These are phyloP conservation scores for Clarireedia paspali DNA, from an alignment of 2,329 filamentous ascomycete species.

Conservation along the genomic window DNA sequence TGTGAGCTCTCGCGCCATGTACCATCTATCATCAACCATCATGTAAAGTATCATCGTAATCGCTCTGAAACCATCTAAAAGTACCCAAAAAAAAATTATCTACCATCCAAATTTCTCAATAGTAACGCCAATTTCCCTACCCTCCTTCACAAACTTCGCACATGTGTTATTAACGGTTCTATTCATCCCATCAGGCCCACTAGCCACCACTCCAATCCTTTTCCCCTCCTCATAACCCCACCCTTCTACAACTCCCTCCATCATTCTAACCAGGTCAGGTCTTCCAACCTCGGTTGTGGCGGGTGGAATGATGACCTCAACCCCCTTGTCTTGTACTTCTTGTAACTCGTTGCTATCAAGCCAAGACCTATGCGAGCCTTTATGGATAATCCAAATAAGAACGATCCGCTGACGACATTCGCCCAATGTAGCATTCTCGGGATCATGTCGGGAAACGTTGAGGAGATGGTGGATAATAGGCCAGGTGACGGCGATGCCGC, in stretches of 20 bases:
- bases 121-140: constrained; percentile 42
- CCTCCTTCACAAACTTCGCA: constrained; percentile 39
- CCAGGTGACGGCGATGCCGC: constrained; percentile 57
- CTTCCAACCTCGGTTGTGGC: constrained; percentile 46
- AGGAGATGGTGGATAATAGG: constrained; percentile 48
- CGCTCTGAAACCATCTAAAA: neutral
- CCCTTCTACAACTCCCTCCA: constrained; percentile 31
- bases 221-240: constrained; percentile 26
- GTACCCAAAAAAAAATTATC: neutral
- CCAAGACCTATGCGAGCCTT: constrained; percentile 46
- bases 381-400: constrained; percentile 53
- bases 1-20: too few relatives aligned
- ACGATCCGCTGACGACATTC: constrained; percentile 33
- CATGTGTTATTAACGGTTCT: constrained; percentile 51
- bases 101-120: constrained; percentile 66
- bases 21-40: neutral
- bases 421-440: constrained; percentile 12
- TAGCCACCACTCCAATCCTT: constrained; percentile 47
- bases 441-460: constrained; percentile 18
- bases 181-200: constrained; percentile 56
- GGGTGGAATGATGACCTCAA: constrained; percentile 45
- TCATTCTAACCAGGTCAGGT: constrained; percentile 41
- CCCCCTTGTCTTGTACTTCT: constrained; percentile 41
- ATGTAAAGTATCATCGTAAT: neutral
- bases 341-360: constrained; percentile 40